These are phyloP conservation scores for Candida labiduridarum DNA, from an alignment of 1,139 yeast genomes.

Conservation along the genomic window DNA sequence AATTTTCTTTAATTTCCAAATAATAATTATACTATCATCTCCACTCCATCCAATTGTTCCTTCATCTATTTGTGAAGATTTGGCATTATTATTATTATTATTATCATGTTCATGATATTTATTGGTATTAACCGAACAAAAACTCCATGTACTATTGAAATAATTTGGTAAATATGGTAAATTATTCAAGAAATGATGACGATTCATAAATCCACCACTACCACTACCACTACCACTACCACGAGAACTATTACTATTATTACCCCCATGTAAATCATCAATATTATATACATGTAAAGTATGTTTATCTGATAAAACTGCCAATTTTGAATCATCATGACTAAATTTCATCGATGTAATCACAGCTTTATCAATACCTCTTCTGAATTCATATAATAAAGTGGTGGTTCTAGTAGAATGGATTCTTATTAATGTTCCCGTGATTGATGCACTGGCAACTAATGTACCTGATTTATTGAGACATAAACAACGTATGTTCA, in stretches of 20 bases:
- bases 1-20: constrained; percentile 72
- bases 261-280: constrained; percentile 5
- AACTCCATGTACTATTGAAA: constrained; percentile 88
- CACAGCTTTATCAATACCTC: constrained; percentile 84
- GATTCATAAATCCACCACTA: constrained; percentile 32
- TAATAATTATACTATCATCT: constrained; percentile 62
- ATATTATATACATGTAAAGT: constrained; percentile 84
- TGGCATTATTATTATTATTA: constrained; percentile 19
- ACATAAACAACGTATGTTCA: constrained; percentile 66
- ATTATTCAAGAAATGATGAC: constrained; percentile 68
- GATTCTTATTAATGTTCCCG: constrained; percentile 83
- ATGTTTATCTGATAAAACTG: constrained; percentile 85
- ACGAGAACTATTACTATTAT: neutral
- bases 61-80: constrained; percentile 43
- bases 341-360: constrained; percentile 84
- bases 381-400: constrained; percentile 74
- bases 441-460: constrained; percentile 85
- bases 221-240: constrained; percentile 10
- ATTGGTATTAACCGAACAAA: constrained; percentile 73
- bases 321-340: constrained; percentile 72
- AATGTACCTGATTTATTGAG: constrained; percentile 73
- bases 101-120: constrained; percentile 36
- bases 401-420: constrained; percentile 78
- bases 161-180: constrained; percentile 64
- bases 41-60: constrained; percentile 84